These are phyloP conservation scores for Fusarium sp. DNA, from an alignment of 2,329 filamentous ascomycete species.

Conservation along the genomic window DNA sequence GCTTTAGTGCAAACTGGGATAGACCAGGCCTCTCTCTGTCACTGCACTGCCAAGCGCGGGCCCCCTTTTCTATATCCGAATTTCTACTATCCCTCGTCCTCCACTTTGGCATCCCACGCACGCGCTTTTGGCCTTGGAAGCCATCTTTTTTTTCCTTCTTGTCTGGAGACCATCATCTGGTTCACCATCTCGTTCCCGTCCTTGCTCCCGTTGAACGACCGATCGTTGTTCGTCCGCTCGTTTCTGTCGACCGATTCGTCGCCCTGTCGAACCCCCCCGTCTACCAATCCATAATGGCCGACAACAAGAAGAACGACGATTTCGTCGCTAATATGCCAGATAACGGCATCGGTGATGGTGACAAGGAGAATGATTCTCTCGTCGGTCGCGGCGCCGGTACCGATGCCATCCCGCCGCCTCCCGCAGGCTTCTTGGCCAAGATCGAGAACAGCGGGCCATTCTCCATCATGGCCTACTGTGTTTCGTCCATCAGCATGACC, in stretches of 20 bases:
- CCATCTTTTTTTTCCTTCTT: conserved; percentile 2
- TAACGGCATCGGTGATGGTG: conserved; percentile 28
- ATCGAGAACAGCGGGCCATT: conserved; percentile 80
- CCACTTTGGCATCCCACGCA: conserved; percentile 1
- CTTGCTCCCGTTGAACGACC: conserved; percentile 31
- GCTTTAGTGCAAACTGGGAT: background rate
- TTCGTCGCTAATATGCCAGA: conserved; percentile 35
- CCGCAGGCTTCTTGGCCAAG: conserved; percentile 43
- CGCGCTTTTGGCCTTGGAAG: conserved; percentile 14
- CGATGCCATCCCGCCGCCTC: conserved; percentile 23
- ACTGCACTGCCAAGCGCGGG: background rate
- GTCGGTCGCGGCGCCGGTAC: conserved; percentile 34
- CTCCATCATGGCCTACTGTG: conserved; percentile 90
- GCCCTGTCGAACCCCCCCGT: background rate
- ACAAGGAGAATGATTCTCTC: conserved; percentile 36
- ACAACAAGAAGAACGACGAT: conserved; percentile 39
- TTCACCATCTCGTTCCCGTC: background rate
- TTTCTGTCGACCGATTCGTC: conserved; percentile 17
- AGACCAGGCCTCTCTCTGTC: background rate
- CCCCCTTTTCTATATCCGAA: background rate
- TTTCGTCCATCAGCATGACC: conserved; percentile 97
- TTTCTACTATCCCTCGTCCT: background rate
- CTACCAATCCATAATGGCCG: conserved; percentile 22
- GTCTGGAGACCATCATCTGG: conserved; percentile 8
- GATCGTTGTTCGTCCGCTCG: conserved; percentile 37